A percentile compares a stretch with the other conserved stretches of the same genome.
Evolutionary conservation across 257 asterid genomes (phyloP).

Genomic region (Primulina eburnea): DNA sequence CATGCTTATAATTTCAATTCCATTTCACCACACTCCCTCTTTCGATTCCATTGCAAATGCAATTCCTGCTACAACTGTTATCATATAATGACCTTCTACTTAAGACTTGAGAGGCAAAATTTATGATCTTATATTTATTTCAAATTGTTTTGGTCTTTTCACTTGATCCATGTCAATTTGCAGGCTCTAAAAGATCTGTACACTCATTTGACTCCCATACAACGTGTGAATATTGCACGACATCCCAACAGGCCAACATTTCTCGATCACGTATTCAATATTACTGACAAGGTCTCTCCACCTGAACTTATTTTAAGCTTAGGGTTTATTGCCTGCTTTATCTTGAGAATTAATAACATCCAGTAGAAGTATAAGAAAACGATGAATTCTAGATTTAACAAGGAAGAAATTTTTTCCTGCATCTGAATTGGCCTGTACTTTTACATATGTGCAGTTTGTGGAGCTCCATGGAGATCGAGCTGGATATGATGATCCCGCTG

Average conservation of each 20-base stretch:
- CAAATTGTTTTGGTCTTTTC: conserved; percentile 13
- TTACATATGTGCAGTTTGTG: conserved; percentile 53
- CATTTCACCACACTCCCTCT: conserved; percentile 12
- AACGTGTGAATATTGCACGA: conserved; percentile 78
- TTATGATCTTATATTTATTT: conserved; percentile 14
- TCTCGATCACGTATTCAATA: conserved; percentile 85
- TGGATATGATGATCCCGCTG: conserved; percentile 91
- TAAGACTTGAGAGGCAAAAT: conserved; percentile 16
- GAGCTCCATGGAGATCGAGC: conserved; percentile 96
- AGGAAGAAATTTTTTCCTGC: conserved; percentile 3
- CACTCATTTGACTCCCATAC: conserved; percentile 76
- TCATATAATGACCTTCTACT: conserved; percentile 9
- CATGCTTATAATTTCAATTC: not conserved
- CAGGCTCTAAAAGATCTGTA: conserved; percentile 85
- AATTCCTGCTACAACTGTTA: conserved; percentile 1
- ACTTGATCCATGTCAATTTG: conserved; percentile 25
- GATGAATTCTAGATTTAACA: not conserved
- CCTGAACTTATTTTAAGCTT: conserved; percentile 3
- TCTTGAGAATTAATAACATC: conserved; percentile 2
- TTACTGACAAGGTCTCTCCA: conserved; percentile 67
- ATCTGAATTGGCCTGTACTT: conserved; percentile 19
- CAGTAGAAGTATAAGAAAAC: not conserved
- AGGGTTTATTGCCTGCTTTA: not conserved
- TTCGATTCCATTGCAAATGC: conserved; percentile 6
- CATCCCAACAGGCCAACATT: conserved; percentile 89